Conservation (phyloP, 2,329 filamentous ascomycete species). For the Alternaria tenuissima region DNA sequence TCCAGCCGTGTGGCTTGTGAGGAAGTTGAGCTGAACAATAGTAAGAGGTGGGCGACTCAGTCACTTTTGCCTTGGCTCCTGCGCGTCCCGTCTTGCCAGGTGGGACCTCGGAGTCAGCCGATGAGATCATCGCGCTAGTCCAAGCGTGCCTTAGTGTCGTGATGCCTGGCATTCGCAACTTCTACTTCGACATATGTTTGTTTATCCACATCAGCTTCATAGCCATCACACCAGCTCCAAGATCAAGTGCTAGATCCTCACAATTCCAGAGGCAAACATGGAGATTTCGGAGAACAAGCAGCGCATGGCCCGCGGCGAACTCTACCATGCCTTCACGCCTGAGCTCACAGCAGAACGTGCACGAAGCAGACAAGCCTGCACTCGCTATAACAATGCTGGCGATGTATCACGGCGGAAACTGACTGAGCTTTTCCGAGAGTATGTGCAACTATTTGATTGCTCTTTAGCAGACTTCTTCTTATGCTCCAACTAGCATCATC, state of each 20-base stretch:
- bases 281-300: constrained; percentile 48
- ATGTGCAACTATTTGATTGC: constrained; percentile 48
- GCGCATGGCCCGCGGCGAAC: constrained; percentile 70
- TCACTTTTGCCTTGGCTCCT: constrained; percentile 11
- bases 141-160: neutral
- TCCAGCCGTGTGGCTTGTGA: neutral
- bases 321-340: constrained; percentile 78
- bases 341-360: constrained; percentile 70
- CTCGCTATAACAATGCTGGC: constrained; percentile 69
- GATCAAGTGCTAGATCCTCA: neutral
- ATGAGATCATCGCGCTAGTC: constrained; percentile 8
- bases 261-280: constrained; percentile 22
- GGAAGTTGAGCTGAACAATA: constrained; percentile 13
- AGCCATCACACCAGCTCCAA: neutral
- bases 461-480: constrained; percentile 10
- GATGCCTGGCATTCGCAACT: neutral
- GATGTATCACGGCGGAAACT: constrained; percentile 68
- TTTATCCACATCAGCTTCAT: neutral
- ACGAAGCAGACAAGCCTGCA: constrained; percentile 69
- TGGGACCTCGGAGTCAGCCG: neutral
- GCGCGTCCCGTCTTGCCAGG: constrained; percentile 2
- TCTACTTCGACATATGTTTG: neutral
- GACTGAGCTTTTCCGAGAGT: constrained; percentile 77
- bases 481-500: constrained; percentile 62
- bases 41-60: constrained; percentile 7